These are phyloP conservation scores for Nakaseomyces bracarensis DNA, from an alignment of 1,139 yeast genomes.

Conservation along the genomic window DNA sequence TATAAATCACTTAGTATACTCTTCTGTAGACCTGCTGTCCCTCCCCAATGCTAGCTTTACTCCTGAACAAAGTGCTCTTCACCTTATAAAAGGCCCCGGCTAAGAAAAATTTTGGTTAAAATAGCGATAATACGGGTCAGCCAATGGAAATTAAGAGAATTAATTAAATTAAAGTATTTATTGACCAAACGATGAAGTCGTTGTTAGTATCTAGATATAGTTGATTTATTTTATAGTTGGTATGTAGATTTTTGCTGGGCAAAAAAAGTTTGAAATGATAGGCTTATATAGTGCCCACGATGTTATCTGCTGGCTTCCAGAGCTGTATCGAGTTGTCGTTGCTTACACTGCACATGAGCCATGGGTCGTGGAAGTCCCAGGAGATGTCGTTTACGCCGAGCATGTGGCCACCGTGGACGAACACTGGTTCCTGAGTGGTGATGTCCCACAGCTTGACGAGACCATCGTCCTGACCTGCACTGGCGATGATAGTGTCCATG, in stretches of 20 bases:
- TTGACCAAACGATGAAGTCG: too few species aligned
- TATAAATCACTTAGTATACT: too few species aligned
- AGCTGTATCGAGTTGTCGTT: constrained; percentile 84
- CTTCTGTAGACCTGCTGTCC: too few species aligned
- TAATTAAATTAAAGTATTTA: too few species aligned
- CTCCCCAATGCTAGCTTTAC: too few species aligned
- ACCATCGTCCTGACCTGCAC: constrained; percentile 62
- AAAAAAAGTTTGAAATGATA: too few species aligned
- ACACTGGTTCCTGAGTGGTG: constrained; percentile 40
- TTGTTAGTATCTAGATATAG: too few species aligned
- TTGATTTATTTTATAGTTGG: too few species aligned
- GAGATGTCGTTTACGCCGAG: constrained; percentile 76
- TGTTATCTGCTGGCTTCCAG: constrained; percentile 55
- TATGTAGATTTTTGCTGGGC: too few species aligned
- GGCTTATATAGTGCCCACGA: constrained; percentile 17
- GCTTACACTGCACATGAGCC: constrained; percentile 76
- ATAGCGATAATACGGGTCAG: background rate
- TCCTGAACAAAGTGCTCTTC: too few species aligned
- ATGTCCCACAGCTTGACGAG: constrained; percentile 67
- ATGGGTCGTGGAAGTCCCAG: constrained; percentile 76
- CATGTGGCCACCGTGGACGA: constrained; percentile 87
- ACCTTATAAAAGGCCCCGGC: too few species aligned
- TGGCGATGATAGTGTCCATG: constrained; percentile 51
- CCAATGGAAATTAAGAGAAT: background rate
- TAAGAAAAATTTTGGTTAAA: too few species aligned